Base-by-base conservation (phyloP, 2,329 filamentous ascomycete species). In the Cyphellophora europaea region DNA sequence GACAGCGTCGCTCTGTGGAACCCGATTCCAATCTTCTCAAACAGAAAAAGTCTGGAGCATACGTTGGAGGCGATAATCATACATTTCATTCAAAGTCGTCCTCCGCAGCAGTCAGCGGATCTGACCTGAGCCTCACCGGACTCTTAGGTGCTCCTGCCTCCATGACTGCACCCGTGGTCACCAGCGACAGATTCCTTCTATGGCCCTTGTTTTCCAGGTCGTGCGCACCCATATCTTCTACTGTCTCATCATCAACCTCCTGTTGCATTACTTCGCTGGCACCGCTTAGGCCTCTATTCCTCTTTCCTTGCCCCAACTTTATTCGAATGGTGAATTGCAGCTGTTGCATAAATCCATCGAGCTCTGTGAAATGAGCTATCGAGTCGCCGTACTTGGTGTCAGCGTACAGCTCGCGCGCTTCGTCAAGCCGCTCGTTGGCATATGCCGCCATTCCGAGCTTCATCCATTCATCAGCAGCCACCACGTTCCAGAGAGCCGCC, bases 381-480 rank as follows among this genome's bases (percentile, higher is more conserved):
- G 57, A 55, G 19, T 63, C 58, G 3, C 51, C 49, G 19, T 63
- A 54, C 0, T 63, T 40, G 10, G 60, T 55, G 31, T 62, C 55
- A 3, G 58, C 58, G 47, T 78, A 78, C 2, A 76, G 55, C 8
- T 59, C 55, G 30, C 69, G 58, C 0, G 84, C 84, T 45, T 82
- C 76, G 32, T 82, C 77, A 1, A 96, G 69, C 44, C 83, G 85
- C 38, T 74, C 71, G 46, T 85, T 82, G 1, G 87, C 83, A 52
- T 93, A 82, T 11, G 82, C 74, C 35, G 77, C 77, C 52, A 89
- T 88, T 19, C 73, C 76, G 43, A 88, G 73, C 33, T 72, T 72
- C 36, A 89, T 67, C 91, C 91, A 98, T 2, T 78, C 72, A 49
- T 94, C 82, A 1, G 87, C 79, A 2, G 84, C 82, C 25, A 94